Evolutionary conservation across 345 rosid genomes (phyloP).

Genomic region (Noccaea caerulescens): DNA sequence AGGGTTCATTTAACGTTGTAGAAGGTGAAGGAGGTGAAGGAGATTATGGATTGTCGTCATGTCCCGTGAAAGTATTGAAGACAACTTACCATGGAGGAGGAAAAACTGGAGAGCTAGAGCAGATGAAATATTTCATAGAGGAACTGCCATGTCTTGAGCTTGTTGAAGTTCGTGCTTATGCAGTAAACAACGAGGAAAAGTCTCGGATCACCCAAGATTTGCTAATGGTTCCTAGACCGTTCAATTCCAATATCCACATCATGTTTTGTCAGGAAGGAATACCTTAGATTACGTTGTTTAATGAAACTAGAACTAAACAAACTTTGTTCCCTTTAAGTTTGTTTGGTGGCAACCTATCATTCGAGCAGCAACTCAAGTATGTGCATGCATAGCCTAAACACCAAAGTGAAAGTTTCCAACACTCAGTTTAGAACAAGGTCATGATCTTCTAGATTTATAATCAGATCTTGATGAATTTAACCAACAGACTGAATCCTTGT

Average conservation of each 20-base stretch:
- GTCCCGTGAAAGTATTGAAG: constrained; percentile 1
- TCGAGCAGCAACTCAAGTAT: too few species aligned
- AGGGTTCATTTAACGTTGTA: too few species aligned
- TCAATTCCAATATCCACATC: neutral
- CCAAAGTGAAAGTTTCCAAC: too few species aligned
- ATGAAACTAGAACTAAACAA: too few species aligned
- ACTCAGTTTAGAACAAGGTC: too few species aligned
- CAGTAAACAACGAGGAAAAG: constrained; percentile 9
- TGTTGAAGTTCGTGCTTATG: constrained; percentile 8
- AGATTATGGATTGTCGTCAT: neutral
- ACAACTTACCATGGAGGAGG: neutral
- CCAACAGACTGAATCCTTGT: too few species aligned
- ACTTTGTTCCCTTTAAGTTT: too few species aligned
- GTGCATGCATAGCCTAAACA: too few species aligned
- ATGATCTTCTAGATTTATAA: too few species aligned
- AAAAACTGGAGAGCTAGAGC: neutral
- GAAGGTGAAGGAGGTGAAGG: neutral
- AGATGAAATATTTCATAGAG: neutral
- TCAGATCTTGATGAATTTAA: too few species aligned
- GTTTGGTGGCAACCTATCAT: too few species aligned
- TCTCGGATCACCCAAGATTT: neutral
- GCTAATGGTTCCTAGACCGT: constrained; percentile 8
- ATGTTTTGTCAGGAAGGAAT: neutral
- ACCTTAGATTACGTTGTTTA: too few species aligned
- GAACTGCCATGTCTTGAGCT: constrained; percentile 2